Evolutionary conservation across 2,329 filamentous ascomycete genomes (phyloP), one percentile per base, ranked within the genome.

Genomic region (Parastagonospora nodorum): DNA sequence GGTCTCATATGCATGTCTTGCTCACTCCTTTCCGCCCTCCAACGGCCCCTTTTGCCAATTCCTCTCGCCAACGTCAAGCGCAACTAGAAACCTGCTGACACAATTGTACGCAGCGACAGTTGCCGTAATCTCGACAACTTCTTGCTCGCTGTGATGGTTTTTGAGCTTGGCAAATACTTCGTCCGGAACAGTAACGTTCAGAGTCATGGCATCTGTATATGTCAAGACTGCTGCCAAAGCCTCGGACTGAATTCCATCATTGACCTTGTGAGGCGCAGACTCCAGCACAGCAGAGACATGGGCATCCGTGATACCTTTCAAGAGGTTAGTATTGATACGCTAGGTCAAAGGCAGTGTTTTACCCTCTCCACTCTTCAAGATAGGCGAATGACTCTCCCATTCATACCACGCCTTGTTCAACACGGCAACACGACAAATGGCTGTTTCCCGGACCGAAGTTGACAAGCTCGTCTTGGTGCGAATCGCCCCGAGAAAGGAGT

Each of bases 371-470:
- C 59, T 52, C 10, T 45, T 81, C 11, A 93, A 78, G 3, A 79
- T 67, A 1, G 90, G 90, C 12, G 86, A 86, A 69, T 96, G 91
- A 47, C 90, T 84, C 31, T 77, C 82, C 90, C 89, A 95, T 73
- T 96, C 91, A 73, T 92, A 95, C 85, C 88, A 90, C 1, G 91
- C 91, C 14, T 81, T 74, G 74, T 95, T 96, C 63, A 90, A 82
- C 12, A 88, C 86, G 10, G 91, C 91, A 11, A 95, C 88, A 42
- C 90, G 83, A 65, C 85, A 90, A 62, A 96, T 92, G 58, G 89
- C 87, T 14, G 92, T 79, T 77, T 96, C 90, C 59, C 89, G 85
- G 45, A 91, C 67, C 60, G 72, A 71, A 2, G 75, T 70, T 2
- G 79, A 66, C 2, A 84, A 72, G 10, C 75, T 78, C 5, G 80